Evolutionary conservation across 176 grass and related monocot genomes (phyloP).

Genomic region (Eremochloa ophiuroides): DNA sequence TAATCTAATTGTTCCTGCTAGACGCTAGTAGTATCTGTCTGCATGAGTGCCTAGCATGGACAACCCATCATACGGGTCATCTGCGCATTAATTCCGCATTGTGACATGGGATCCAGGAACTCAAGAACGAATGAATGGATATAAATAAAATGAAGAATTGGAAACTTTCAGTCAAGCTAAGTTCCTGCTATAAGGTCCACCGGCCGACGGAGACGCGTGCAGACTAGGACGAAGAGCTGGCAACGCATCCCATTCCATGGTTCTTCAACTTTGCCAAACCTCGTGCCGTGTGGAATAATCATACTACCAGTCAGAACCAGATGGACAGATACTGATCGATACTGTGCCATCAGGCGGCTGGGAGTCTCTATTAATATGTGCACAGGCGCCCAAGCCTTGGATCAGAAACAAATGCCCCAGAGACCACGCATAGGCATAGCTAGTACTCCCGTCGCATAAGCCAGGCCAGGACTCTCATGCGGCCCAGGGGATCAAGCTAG

Average conservation of each 20-base stretch:
- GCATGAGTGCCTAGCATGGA: background rate
- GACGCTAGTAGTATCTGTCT: background rate
- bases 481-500: background rate
- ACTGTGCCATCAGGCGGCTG: too few species aligned
- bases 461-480: background rate
- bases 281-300: slow-evolving; percentile 12
- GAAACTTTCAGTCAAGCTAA: background rate
- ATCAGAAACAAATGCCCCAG: background rate
- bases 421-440: background rate
- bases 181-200: background rate
- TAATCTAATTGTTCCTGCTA: background rate
- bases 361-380: background rate
- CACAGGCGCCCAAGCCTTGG: background rate
- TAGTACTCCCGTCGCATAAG: background rate
- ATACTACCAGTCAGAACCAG: background rate
- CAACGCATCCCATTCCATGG: background rate
- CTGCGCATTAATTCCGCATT: background rate
- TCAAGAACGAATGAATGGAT: background rate
- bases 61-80: background rate
- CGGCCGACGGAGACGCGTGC: background rate
- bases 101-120: background rate
- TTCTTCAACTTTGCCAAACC: background rate
- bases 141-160: background rate
- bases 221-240: background rate
- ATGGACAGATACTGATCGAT: background rate